phyloP scores from a whole-genome alignment of 768 basidiomycete genomes.

The Mycena vulgaris region DNA sequence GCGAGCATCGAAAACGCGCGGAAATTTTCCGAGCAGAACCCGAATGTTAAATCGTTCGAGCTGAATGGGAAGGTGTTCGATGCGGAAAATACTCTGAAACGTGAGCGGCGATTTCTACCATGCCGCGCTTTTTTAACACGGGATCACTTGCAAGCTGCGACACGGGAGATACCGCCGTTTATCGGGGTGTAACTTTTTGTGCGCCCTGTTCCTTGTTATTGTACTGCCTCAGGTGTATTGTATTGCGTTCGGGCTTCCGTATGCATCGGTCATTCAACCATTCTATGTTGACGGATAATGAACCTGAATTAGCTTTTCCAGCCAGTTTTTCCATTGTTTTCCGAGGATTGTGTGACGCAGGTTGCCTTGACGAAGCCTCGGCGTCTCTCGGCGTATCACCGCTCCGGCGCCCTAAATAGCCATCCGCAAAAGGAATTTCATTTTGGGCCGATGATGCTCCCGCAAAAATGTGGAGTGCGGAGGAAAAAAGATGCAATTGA shows the following conservation, averaged over 20 bases:
- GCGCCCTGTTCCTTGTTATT: not conserved
- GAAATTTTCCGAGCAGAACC: slow-evolving; percentile 20
- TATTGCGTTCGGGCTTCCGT: too few relatives aligned
- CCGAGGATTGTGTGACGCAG: too few relatives aligned
- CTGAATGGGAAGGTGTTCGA: slow-evolving; percentile 33
- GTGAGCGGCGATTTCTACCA: slow-evolving; percentile 22
- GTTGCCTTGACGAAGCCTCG: not conserved
- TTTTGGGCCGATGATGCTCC: not conserved
- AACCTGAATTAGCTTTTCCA: too few relatives aligned
- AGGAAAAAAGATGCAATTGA: not conserved
- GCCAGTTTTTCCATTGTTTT: too few relatives aligned
- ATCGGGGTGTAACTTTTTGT: slow-evolving; percentile 9
- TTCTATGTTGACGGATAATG: too few relatives aligned
- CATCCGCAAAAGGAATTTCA: not conserved
- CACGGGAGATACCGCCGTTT: slow-evolving; percentile 21
- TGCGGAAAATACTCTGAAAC: not conserved
- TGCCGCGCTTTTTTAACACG: not conserved
- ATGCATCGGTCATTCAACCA: too few relatives aligned
- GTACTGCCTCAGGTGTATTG: too few relatives aligned
- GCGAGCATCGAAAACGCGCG: slow-evolving; percentile 23
- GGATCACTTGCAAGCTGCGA: not conserved
- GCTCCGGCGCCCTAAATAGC: not conserved
- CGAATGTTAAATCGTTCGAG: slow-evolving; percentile 29
- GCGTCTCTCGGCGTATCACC: too few relatives aligned
- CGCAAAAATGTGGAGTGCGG: not conserved